phyloP scores from a whole-genome alignment of 306 rosid species.

The Sophora flavescens region DNA sequence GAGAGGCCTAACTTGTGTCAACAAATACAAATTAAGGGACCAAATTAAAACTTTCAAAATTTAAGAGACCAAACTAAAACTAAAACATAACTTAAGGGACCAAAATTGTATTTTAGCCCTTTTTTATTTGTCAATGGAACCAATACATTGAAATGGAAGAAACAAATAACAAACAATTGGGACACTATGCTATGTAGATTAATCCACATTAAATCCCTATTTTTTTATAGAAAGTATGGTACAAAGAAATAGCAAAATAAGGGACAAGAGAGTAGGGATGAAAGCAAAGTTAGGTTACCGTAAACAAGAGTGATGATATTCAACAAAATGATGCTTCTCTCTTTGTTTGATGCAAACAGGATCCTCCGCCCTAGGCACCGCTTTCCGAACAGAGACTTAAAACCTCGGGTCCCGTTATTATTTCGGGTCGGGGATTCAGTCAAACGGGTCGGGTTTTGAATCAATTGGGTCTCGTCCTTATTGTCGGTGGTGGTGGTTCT shows the following conservation, averaged over 20 bases:
- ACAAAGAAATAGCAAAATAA: background rate
- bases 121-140: too few species aligned
- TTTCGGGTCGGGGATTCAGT: background rate
- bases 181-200: too few species aligned
- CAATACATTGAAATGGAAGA: too few species aligned
- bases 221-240: too few species aligned
- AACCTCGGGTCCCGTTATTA: conserved; percentile 7
- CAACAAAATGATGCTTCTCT: conserved; percentile 72
- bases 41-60: too few species aligned
- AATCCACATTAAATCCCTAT: too few species aligned
- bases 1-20: too few species aligned
- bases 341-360: conserved; percentile 65
- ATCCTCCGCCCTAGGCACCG: conserved; percentile 61
- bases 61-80: too few species aligned
- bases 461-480: conserved; percentile 7
- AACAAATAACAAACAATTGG: too few species aligned
- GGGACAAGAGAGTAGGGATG: background rate
- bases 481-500: background rate
- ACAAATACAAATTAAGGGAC: too few species aligned
- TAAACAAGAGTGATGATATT: conserved; percentile 65
- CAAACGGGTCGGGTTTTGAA: background rate
- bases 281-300: conserved; percentile 48
- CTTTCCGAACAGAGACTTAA: conserved; percentile 52
- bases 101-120: too few species aligned
- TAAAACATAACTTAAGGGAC: too few species aligned